Conservation (phyloP, 129 eudicot genomes). For the Silybum marianum region DNA sequence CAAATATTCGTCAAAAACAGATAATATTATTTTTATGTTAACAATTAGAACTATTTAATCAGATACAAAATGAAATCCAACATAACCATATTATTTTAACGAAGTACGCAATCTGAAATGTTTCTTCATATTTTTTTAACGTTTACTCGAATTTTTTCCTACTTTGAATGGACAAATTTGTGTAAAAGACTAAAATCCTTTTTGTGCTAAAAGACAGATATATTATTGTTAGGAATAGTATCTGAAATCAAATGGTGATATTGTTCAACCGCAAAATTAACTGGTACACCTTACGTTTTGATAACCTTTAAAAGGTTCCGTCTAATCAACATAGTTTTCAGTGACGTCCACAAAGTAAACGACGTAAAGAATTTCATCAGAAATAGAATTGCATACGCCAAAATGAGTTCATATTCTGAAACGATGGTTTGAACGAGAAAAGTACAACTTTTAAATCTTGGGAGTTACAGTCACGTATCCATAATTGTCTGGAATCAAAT, state of each 20-base stretch:
- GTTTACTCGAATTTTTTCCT: neutral
- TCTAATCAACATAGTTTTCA: neutral
- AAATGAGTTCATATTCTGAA: neutral
- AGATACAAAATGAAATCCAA: too few species aligned
- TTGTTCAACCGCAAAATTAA: neutral
- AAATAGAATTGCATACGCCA: neutral
- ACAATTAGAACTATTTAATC: too few species aligned
- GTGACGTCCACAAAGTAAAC: neutral
- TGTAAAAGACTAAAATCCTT: neutral
- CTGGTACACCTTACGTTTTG: neutral
- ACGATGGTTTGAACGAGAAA: neutral
- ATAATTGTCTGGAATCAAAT: neutral
- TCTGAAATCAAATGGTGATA: neutral
- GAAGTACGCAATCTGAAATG: too few species aligned
- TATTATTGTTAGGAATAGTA: neutral
- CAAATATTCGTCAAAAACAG: too few species aligned
- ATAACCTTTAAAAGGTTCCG: neutral
- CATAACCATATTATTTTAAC: too few species aligned
- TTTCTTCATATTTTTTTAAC: neutral
- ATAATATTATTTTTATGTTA: too few species aligned
- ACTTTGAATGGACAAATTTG: neutral
- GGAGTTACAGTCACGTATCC: neutral
- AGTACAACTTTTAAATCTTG: neutral
- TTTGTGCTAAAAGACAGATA: neutral
- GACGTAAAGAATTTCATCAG: neutral